Conservation (phyloP, 148 eudicot species). For the Vaccinium vitisidaea region DNA sequence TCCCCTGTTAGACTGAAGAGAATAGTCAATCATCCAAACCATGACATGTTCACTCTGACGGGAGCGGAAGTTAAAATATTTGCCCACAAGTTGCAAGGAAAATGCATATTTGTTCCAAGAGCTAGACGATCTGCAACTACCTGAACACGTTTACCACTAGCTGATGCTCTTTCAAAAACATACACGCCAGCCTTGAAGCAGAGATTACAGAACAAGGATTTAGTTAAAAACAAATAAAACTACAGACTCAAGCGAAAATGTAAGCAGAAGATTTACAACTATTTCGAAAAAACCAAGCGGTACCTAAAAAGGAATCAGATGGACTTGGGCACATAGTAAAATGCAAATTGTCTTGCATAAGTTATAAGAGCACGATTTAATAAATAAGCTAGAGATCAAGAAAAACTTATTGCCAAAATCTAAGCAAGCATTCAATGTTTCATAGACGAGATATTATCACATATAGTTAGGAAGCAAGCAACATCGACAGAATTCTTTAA, state of each 20-base stretch:
- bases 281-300: not conserved
- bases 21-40: conserved; percentile 15
- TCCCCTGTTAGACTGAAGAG: conserved; percentile 54
- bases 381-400: not conserved
- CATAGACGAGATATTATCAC: not conserved
- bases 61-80: not conserved
- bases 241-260: not conserved
- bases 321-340: not conserved
- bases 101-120: conserved; percentile 15
- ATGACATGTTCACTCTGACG: not conserved
- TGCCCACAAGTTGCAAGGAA: not conserved
- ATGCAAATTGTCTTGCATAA: not conserved
- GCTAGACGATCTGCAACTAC: conserved; percentile 28
- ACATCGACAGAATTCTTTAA: no score
- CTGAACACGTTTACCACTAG: conserved; percentile 59
- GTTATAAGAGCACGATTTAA: not conserved
- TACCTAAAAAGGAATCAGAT: not conserved
- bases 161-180: conserved; percentile 56
- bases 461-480: not conserved
- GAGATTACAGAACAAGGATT: conserved; percentile 17
- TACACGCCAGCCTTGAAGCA: conserved; percentile 43
- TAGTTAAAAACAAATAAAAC: not conserved
- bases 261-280: not conserved
- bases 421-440: not conserved
- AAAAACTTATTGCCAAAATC: not conserved